Evolutionary conservation across 192 early-diverging fungal genomes (phyloP).

Genomic region (Mortierella alpina): DNA sequence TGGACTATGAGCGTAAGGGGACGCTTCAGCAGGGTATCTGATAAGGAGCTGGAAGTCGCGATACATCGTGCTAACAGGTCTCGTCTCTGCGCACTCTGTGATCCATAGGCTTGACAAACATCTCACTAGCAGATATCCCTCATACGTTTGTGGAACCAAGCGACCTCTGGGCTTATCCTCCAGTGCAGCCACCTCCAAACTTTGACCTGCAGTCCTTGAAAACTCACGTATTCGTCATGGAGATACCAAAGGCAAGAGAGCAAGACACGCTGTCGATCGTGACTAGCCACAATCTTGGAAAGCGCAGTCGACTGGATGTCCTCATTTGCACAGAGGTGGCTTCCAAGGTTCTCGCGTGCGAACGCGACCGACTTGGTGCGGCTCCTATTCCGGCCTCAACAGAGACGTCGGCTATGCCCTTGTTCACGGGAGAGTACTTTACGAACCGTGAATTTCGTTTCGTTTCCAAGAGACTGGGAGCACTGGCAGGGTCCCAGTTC

Average conservation of each 20-base stretch:
- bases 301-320: slow-evolving; percentile 37
- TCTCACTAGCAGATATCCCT: slow-evolving; percentile 14
- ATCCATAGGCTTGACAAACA: slow-evolving; percentile 2
- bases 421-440: slow-evolving; percentile 21
- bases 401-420: slow-evolving; percentile 16
- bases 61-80: slow-evolving; percentile 8
- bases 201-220: slow-evolving; percentile 6
- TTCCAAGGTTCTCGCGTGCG: neutral
- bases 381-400: slow-evolving; percentile 25
- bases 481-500: slow-evolving; percentile 27
- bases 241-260: slow-evolving; percentile 24
- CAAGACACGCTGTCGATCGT: slow-evolving; percentile 51
- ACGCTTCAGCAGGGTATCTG: neutral
- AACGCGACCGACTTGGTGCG: slow-evolving; percentile 10
- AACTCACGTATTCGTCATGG: no score
- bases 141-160: slow-evolving; percentile 41
- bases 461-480: slow-evolving; percentile 16
- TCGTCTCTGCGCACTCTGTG: neutral
- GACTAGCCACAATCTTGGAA: slow-evolving; percentile 48
- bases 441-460: slow-evolving; percentile 37
- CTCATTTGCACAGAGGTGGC: slow-evolving; percentile 55
- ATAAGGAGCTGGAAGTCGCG: neutral
- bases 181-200: slow-evolving; percentile 38
- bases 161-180: slow-evolving; percentile 31
- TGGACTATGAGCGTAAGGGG: neutral